Conservation (phyloP, 331 rosid species). For the Quercus phellos region DNA sequence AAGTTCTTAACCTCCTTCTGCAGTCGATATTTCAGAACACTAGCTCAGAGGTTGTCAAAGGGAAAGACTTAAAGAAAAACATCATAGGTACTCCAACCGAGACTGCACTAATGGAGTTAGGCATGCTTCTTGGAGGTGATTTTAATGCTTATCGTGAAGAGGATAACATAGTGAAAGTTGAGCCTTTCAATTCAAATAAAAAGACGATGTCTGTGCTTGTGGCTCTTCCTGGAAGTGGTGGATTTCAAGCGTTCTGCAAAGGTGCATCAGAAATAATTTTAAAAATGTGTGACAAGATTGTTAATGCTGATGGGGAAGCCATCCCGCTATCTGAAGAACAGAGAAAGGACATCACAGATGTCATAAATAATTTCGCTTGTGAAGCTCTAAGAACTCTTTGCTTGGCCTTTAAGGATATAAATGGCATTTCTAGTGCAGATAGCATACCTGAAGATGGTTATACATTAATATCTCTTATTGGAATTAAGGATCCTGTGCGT, state of each 20-base stretch:
- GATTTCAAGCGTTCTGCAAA: conserved; percentile 60
- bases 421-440: conserved; percentile 21
- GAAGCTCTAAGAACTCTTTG: conserved; percentile 84
- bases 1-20: conserved; percentile 40
- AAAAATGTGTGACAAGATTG: conserved; percentile 57
- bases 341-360: conserved; percentile 38
- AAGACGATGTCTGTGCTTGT: conserved; percentile 79
- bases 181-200: conserved; percentile 71
- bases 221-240: conserved; percentile 39
- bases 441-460: conserved; percentile 59
- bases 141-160: conserved; percentile 31
- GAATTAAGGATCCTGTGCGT: conserved; percentile 93
- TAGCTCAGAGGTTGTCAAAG: conserved; percentile 57
- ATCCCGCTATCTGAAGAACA: conserved; percentile 45
- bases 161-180: conserved; percentile 53
- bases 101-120: conserved; percentile 66
- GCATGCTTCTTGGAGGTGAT: conserved; percentile 60
- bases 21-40: conserved; percentile 84
- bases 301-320: conserved; percentile 50
- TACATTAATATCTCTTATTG: conserved; percentile 61
- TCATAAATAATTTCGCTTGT: conserved; percentile 59
- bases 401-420: conserved; percentile 53
- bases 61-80: conserved; percentile 46
- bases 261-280: conserved; percentile 89
- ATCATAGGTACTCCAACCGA: conserved; percentile 84